Conservation (phyloP, 140 eudicot genomes). For the Anethum foeniculum region DNA sequence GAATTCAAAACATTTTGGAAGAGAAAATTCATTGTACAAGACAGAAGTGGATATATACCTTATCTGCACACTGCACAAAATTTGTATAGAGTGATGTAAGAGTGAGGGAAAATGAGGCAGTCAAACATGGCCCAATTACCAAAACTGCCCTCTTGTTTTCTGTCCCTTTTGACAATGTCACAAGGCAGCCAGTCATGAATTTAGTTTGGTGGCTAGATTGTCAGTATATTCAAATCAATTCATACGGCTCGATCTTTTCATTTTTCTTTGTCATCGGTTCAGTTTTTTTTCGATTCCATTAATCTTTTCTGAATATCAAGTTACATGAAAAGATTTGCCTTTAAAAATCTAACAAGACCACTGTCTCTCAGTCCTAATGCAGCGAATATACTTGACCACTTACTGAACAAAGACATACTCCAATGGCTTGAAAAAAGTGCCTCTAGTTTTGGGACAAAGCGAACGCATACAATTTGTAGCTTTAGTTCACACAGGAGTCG, state of each 20-base stretch:
- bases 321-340: neutral
- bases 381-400: neutral
- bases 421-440: neutral
- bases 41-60: constrained; percentile 9
- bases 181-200: neutral
- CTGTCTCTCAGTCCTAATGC: neutral
- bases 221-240: neutral
- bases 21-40: neutral
- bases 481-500: neutral
- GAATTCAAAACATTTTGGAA: neutral
- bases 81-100: constrained; percentile 12
- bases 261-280: no score
- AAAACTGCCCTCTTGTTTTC: neutral
- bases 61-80: constrained; percentile 52
- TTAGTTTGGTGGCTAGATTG: neutral
- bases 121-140: constrained; percentile 7
- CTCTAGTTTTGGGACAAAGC: neutral
- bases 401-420: neutral
- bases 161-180: neutral
- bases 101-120: constrained; percentile 1
- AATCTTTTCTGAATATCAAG: neutral
- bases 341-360: neutral
- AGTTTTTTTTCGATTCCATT: no score
- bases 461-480: neutral
- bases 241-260: no score